Evolutionary conservation across 2,329 filamentous ascomycete species (phyloP), one percentile per base, ranked within the genome.

Genomic region (Amesomyces nigricolor): DNA sequence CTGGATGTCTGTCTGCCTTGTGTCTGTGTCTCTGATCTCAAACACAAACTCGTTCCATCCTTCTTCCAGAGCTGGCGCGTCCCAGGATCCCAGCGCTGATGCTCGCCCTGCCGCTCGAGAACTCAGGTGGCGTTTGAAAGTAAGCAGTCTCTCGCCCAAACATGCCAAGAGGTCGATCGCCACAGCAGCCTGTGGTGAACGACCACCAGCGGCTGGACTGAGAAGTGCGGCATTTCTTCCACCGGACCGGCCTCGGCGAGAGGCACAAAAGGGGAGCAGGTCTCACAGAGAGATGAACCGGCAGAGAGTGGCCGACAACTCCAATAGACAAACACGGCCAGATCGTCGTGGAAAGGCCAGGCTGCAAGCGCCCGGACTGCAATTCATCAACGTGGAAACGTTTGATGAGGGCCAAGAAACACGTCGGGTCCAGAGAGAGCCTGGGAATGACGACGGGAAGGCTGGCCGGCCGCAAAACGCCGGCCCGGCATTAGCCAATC

Each of bases 191-290:
- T 35, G 16, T 22, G 32, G 22, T 26, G n/a, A n/a, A 29, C 40
- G 45, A 50, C 48, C 42, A 47, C n/a, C 54, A 57, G 44, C 53
- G 50, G 48, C 51, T 47, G 59, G 53, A 40, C 51, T 46, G 57
- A 54, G 60, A 61, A 62, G 63, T 62, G 61, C 62, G 50, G 56
- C 56, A 62, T 58, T 55, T 54, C 45, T 61, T 62, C 61, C 58
- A 58, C 19, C 22, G 22, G 22, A 44, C 52, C 43, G 32, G 56
- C 17, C 62, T 64, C 63, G 62, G 62, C 62, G 56, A 51, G 48
- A 30, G 29, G 43, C 35, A 40, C 44, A 51, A 51, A 53, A 60
- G 53, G 52, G 26, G 43, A 56, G 22, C 22, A 26, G 22, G 22
- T 26, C 22, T 26, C 22, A 26, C 22, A 26, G 22, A 26, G 22